Percentiles rank a stretch among this genome's conserved stretches.
Evolutionary conservation across 75 land plant genomes (phyloP).

Genomic region (Cryptomeria japonica): DNA sequence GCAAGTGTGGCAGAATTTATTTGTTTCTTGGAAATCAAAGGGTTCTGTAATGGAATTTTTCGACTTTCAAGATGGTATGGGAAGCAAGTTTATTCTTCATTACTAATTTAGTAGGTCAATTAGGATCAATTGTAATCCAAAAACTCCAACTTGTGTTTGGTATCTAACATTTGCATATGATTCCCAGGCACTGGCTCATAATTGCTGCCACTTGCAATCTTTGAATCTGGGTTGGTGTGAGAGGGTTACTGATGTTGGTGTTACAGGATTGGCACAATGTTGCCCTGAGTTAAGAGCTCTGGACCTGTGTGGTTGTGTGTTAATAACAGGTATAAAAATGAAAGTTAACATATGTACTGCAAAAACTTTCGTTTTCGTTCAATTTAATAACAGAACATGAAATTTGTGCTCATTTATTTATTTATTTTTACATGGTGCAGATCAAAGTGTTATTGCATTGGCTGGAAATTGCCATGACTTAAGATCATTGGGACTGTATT

Average conservation of each 20-base stretch:
- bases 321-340: constrained; percentile 74
- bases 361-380: not conserved
- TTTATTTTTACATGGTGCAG: constrained; percentile 34
- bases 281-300: constrained; percentile 87
- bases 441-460: constrained; percentile 88
- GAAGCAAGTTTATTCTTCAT: not conserved
- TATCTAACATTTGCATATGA: not conserved
- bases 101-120: not conserved
- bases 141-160: not conserved
- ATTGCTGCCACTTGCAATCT: constrained; percentile 67
- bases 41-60: not conserved
- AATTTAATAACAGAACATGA: not conserved
- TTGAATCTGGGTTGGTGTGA: constrained; percentile 99
- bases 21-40: not conserved
- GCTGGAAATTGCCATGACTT: constrained; percentile 80
- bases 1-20: not conserved
- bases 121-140: not conserved
- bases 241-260: constrained; percentile 71
- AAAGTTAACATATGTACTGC: not conserved
- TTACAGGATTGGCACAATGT: constrained; percentile 77
- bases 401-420: not conserved
- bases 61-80: not conserved
- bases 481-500: constrained; percentile 78
- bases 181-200: constrained; percentile 79
- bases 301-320: constrained; percentile 89